phyloP scores from a whole-genome alignment of 257 asterid genomes.

The Coffea canephora region DNA sequence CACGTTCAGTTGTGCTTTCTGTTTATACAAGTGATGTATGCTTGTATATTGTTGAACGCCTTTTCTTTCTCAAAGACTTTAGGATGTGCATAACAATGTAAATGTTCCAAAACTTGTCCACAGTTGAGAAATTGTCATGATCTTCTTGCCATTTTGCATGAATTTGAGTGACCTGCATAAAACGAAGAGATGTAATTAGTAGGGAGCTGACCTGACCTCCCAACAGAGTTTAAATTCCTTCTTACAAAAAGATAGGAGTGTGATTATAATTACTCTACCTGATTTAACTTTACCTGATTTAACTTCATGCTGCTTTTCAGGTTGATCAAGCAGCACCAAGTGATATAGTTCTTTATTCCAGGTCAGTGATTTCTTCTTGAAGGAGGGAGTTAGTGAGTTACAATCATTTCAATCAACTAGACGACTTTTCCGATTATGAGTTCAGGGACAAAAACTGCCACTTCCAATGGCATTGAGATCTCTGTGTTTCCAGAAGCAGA shows the following conservation, averaged over 20 bases:
- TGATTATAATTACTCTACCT: background rate
- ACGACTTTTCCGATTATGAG: slow-evolving; percentile 39
- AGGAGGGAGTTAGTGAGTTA: background rate
- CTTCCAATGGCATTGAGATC: slow-evolving; percentile 41
- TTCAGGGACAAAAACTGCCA: slow-evolving; percentile 26
- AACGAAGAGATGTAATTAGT: background rate
- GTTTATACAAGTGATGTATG: background rate
- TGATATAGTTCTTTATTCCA: background rate
- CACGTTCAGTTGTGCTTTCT: background rate
- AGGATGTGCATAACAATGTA: background rate
- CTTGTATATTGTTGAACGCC: background rate
- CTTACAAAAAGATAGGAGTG: too few relatives aligned
- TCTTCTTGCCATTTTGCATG: background rate
- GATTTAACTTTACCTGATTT: background rate
- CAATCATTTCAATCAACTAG: slow-evolving; percentile 10
- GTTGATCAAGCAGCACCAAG: background rate
- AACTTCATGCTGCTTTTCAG: too few relatives aligned
- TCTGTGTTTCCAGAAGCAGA: slow-evolving; percentile 40
- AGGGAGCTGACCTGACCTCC: background rate
- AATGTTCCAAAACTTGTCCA: background rate
- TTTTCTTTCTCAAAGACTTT: background rate
- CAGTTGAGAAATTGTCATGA: background rate
- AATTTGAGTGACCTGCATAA: background rate
- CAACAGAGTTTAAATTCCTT: background rate
- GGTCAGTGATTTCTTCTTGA: slow-evolving; percentile 2